phyloP scores from a whole-genome alignment of 2,329 filamentous ascomycete species.

The Colletotrichum sp. region DNA sequence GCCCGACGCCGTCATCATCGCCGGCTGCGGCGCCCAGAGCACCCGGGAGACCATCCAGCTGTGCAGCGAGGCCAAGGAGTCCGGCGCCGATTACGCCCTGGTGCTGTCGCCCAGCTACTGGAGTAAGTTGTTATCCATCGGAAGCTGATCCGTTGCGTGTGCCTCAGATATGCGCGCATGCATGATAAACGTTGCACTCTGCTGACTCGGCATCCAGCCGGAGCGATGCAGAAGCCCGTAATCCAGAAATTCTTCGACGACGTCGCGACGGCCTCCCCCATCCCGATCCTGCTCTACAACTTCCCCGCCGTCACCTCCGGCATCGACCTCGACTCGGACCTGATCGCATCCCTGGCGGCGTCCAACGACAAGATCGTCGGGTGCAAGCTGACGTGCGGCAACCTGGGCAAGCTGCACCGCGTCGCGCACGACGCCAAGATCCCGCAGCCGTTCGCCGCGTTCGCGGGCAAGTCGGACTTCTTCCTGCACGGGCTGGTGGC shows the following conservation, averaged over 20 bases:
- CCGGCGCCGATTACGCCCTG: conserved; percentile 66
- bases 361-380: conserved; percentile 62
- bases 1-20: conserved; percentile 60
- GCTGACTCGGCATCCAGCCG: conserved; percentile 35
- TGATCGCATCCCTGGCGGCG: conserved; percentile 57
- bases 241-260: conserved; percentile 66
- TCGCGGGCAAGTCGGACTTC: conserved; percentile 46
- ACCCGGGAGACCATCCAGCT: conserved; percentile 67
- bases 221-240: conserved; percentile 60
- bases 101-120: conserved; percentile 70
- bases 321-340: conserved; percentile 70
- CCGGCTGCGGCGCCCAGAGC: conserved; percentile 68
- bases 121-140: conserved; percentile 33
- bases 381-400: conserved; percentile 70
- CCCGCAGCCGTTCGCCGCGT: conserved; percentile 32
- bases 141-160: conserved; percentile 53
- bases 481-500: conserved; percentile 44
- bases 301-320: conserved; percentile 73
- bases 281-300: conserved; percentile 71
- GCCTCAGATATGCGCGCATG: not conserved
- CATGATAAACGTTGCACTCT: conserved; percentile 44
- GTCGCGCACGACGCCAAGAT: conserved; percentile 7
- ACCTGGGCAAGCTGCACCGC: conserved; percentile 65
- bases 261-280: conserved; percentile 51
- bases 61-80: conserved; percentile 60